phyloP scores from a whole-genome alignment of 345 rosid species.

The Syzygium aqueum region DNA sequence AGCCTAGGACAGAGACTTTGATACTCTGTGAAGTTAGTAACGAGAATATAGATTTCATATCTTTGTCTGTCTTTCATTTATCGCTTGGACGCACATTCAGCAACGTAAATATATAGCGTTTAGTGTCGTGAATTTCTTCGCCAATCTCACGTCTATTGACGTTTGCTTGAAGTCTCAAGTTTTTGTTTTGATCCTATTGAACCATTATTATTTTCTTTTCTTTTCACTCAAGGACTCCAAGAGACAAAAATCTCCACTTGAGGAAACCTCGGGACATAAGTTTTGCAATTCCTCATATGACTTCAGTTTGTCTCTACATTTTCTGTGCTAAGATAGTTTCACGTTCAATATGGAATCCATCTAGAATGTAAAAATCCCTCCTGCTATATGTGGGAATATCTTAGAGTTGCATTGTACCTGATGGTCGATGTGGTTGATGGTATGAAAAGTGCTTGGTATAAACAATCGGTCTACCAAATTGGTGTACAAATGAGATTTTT shows the following conservation, averaged over 20 bases:
- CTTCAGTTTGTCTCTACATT: not conserved
- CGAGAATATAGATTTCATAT: too few relatives aligned
- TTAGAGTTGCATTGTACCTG: too few relatives aligned
- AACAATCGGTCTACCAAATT: constrained; percentile 6
- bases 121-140: not conserved
- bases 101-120: not conserved
- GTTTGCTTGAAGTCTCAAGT: not conserved
- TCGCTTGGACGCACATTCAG: not conserved
- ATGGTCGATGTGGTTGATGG: not conserved
- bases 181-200: too few relatives aligned
- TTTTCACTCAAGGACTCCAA: not conserved
- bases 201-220: too few relatives aligned
- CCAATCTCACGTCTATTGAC: not conserved
- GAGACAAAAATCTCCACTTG: not conserved
- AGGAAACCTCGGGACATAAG: not conserved
- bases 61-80: too few relatives aligned
- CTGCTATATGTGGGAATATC: not conserved
- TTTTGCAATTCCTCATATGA: too few relatives aligned
- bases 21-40: too few relatives aligned
- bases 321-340: not conserved
- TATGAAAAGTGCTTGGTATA: not conserved
- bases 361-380: not conserved
- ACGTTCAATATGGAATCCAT: not conserved
- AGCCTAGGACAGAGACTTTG: too few relatives aligned
- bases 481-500: constrained; percentile 30